phyloP scores from a whole-genome alignment of 805 yeast species.

The Candida dajiaensis region DNA sequence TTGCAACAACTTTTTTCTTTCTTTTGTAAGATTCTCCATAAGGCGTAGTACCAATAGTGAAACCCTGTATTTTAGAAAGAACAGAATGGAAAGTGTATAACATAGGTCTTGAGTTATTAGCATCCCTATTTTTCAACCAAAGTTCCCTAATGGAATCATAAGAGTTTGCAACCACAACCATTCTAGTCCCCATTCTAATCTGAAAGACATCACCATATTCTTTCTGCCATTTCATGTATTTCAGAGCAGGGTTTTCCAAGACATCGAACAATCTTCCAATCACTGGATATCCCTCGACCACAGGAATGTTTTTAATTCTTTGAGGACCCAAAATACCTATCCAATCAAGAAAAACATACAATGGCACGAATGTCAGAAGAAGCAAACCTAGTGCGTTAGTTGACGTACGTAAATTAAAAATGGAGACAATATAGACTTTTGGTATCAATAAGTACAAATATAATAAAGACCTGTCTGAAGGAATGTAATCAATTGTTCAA shows the following conservation, averaged over 20 bases:
- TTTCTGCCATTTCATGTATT: constrained; percentile 40
- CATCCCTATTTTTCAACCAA: constrained; percentile 45
- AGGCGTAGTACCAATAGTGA: constrained; percentile 64
- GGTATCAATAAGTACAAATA: neutral
- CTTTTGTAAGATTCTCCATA: constrained; percentile 39
- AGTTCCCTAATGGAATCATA: constrained; percentile 46
- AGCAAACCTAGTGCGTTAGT: neutral
- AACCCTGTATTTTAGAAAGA: constrained; percentile 48
- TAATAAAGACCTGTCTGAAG: neutral
- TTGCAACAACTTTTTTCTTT: constrained; percentile 44
- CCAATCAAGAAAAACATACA: constrained; percentile 13
- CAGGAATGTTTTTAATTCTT: constrained; percentile 33
- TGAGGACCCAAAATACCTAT: constrained; percentile 24
- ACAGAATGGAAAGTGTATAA: constrained; percentile 63
- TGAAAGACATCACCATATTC: constrained; percentile 49
- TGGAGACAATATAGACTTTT: too few species aligned
- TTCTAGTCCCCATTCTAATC: constrained; percentile 50
- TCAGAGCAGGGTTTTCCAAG: constrained; percentile 42
- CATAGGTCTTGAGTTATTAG: constrained; percentile 63
- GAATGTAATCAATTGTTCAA: neutral
- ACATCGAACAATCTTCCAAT: constrained; percentile 46
- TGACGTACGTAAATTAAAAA: too few species aligned
- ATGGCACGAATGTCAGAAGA: neutral
- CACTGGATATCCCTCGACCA: constrained; percentile 42
- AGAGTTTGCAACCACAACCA: constrained; percentile 63